Conservation (phyloP, 2,329 filamentous ascomycete genomes). For the Xylariaceae sp. region DNA sequence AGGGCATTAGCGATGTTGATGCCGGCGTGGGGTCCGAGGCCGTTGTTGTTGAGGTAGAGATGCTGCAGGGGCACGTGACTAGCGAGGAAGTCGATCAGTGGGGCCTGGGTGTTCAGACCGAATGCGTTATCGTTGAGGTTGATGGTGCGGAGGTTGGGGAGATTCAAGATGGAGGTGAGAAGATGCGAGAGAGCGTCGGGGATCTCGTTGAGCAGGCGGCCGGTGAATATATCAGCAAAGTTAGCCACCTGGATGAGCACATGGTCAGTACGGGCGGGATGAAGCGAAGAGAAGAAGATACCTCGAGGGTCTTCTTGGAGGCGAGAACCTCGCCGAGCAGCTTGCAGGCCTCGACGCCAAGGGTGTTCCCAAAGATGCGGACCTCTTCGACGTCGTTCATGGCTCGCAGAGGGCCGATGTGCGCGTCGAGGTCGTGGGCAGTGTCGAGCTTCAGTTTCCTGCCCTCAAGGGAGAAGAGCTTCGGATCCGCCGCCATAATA, state of each 20-base stretch:
- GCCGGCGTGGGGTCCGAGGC: constrained; percentile 86
- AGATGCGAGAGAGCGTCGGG: constrained; percentile 82
- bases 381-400: constrained; percentile 79
- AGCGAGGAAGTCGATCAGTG: constrained; percentile 86
- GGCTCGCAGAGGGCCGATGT: constrained; percentile 71
- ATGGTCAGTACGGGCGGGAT: constrained; percentile 9
- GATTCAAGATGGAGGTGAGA: constrained; percentile 79
- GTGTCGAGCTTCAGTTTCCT: constrained; percentile 90
- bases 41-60: constrained; percentile 97
- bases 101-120: constrained; percentile 89
- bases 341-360: constrained; percentile 84
- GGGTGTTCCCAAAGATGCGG: constrained; percentile 82
- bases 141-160: constrained; percentile 82
- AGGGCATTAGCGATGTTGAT: constrained; percentile 86
- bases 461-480: constrained; percentile 85
- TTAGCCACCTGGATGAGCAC: constrained; percentile 61
- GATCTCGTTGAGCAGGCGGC: constrained; percentile 88
- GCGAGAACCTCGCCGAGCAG: constrained; percentile 77
- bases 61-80: constrained; percentile 87
- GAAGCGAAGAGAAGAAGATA: constrained; percentile 32
- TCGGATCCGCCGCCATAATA: constrained; percentile 48
- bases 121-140: constrained; percentile 98
- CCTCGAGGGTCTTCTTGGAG: constrained; percentile 78
- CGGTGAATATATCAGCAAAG: constrained; percentile 96
- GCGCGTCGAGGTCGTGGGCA: constrained; percentile 77